These are phyloP conservation scores for Zygoascus biomembranicola DNA, from an alignment of 805 yeast species.

Conservation along the genomic window DNA sequence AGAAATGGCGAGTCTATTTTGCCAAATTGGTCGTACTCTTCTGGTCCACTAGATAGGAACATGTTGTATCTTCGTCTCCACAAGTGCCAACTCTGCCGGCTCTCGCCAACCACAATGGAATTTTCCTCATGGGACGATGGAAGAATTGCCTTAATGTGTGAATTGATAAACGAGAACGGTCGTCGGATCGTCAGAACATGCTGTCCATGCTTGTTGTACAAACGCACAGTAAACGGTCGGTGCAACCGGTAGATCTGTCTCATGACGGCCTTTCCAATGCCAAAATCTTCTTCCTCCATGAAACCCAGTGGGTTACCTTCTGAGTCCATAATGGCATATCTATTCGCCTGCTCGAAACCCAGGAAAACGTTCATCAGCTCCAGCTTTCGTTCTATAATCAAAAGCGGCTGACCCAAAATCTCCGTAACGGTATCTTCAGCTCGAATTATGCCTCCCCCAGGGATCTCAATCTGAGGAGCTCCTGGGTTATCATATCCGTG, in stretches of 20 bases:
- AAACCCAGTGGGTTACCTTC: slow-evolving; percentile 69
- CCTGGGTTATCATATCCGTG: slow-evolving; percentile 1
- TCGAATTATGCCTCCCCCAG: slow-evolving; percentile 41
- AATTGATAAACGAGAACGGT: slow-evolving; percentile 82
- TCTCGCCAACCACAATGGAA: slow-evolving; percentile 63
- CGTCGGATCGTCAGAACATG: slow-evolving; percentile 48
- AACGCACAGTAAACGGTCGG: slow-evolving; percentile 51
- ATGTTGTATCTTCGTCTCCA: slow-evolving; percentile 88
- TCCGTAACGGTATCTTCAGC: slow-evolving; percentile 51
- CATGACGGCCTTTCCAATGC: slow-evolving; percentile 58
- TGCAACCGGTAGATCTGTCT: slow-evolving; percentile 80
- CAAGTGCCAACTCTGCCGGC: slow-evolving; percentile 87
- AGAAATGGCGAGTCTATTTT: slow-evolving; percentile 79
- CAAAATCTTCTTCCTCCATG: slow-evolving; percentile 74
- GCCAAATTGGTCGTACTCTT: slow-evolving; percentile 70
- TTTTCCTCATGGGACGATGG: slow-evolving; percentile 40
- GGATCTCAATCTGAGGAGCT: not conserved
- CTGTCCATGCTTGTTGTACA: slow-evolving; percentile 27
- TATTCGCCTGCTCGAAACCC: slow-evolving; percentile 89
- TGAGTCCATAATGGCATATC: slow-evolving; percentile 61
- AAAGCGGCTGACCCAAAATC: slow-evolving; percentile 67
- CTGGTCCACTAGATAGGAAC: slow-evolving; percentile 35
- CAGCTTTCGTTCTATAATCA: slow-evolving; percentile 79
- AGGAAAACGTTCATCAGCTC: slow-evolving; percentile 81
- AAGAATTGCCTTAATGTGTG: slow-evolving; percentile 66